Evolutionary conservation across 2,329 filamentous ascomycete species (phyloP).

Genomic region (Corynespora cassiicola): DNA sequence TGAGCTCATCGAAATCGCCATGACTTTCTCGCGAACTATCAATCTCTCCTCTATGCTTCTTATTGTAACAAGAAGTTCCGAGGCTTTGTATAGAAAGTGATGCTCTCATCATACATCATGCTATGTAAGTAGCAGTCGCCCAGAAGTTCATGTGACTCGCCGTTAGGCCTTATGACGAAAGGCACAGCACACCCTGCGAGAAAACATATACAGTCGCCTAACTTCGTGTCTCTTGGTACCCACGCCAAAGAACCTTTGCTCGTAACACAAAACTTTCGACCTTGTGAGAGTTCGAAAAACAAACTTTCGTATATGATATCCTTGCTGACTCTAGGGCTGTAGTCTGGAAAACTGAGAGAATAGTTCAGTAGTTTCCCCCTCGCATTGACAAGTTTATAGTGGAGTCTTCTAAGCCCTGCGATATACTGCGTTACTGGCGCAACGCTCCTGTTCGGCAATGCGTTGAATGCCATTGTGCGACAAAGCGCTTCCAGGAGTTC

Average conservation of each 20-base stretch:
- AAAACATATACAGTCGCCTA: conserved; percentile 15
- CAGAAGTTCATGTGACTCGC: conserved; percentile 7
- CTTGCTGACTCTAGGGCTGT: background rate
- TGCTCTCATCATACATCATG: conserved; percentile 5
- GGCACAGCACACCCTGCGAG: conserved; percentile 15
- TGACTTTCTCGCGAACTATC: too few species aligned
- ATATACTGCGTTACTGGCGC: too few species aligned
- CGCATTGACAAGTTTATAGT: too few species aligned
- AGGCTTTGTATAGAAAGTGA: too few species aligned
- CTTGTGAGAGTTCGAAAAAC: conserved; percentile 2
- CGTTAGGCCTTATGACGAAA: conserved; percentile 12
- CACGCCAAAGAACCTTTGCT: conserved; percentile 9
- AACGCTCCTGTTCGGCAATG: too few species aligned
- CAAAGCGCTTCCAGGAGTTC: conserved; percentile 5
- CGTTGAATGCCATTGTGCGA: conserved; percentile 8
- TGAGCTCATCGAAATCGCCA: too few species aligned
- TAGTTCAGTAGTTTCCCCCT: too few species aligned
- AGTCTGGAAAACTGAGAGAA: conserved; percentile 1
- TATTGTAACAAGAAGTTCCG: too few species aligned
- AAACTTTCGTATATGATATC: conserved; percentile 7
- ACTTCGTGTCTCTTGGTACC: conserved; percentile 9
- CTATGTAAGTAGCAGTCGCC: conserved; percentile 9
- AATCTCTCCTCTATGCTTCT: too few species aligned
- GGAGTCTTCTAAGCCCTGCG: too few species aligned
- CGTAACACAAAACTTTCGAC: conserved; percentile 9